Evolutionary conservation across 2,329 filamentous ascomycete species (phyloP), one percentile per base, ranked within the genome.

Genomic region (Tolypocladium ophioglossoides): DNA sequence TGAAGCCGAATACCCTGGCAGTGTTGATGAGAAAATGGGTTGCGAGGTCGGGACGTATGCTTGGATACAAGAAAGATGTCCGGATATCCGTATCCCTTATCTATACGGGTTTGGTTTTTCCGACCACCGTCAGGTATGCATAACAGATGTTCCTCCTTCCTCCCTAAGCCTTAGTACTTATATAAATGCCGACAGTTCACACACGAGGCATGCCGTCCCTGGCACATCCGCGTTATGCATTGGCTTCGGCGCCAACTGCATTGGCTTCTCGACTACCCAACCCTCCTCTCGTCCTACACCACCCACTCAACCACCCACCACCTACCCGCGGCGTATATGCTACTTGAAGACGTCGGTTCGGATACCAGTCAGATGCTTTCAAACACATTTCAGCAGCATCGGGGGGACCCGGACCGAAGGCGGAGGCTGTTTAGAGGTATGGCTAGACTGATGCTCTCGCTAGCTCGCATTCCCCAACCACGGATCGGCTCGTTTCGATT

Each of bases 21-120:
- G 59, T 0, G 55, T 68, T 16, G 62, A 70, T 44, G 66, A 68
- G 53, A 70, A 70, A 56, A 46, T 69, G 27, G 58, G 65, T 44
- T 66, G 59, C 44, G 66, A 70, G 58, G 64, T 65, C 6, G 66
- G 61, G 54, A 61, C 61, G 30, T 69, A 69, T 53, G 55, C 57
- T 9, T 69, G 64, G 66, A 64, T 70, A 50, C 61, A 68, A 54
- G 52, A 66, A 37, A 22, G 62, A 44, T 70, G 61, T 54, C 54
- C 60, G 24, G 55, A 67, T 52, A 59, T 68, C 38, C 62, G 56
- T 14, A 65, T 68, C 51, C 64, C 63, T 40, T 51, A 55, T 32
- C 56, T 62, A 2, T 57, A 56, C 37, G 60, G 52, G 9, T 63
- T 62, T 47, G 56, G 59, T 46, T 57, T 61, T 32, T 18, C 16